phyloP scores from a whole-genome alignment of 2,329 filamentous ascomycete genomes.

The Trichoderma sp. region DNA sequence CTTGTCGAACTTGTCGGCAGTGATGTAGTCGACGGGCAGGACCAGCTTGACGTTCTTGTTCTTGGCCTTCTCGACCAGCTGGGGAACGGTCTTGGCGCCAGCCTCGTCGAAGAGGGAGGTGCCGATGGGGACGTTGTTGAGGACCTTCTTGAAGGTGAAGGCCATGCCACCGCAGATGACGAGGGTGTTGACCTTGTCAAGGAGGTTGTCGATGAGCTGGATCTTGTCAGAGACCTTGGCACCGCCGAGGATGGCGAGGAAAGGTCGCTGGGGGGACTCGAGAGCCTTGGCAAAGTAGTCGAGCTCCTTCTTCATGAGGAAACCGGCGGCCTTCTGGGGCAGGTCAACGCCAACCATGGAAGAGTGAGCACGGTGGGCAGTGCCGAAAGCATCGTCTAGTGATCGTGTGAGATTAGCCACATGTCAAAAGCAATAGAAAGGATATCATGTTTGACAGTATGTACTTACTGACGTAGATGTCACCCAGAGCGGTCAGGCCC shows the following conservation, averaged over 20 bases:
- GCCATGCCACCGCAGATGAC: constrained; percentile 98
- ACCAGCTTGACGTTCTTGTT: constrained; percentile 94
- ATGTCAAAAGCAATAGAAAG: not conserved
- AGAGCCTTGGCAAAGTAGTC: constrained; percentile 99
- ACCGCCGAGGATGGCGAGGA: constrained; percentile 96
- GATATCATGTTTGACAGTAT: not conserved
- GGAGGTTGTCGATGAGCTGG: constrained; percentile 97
- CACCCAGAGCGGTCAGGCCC: constrained; percentile 88
- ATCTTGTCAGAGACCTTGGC: constrained; percentile 99
- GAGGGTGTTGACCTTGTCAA: constrained; percentile 95
- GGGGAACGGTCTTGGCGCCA: constrained; percentile 83
- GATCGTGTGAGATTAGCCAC: constrained; percentile 20
- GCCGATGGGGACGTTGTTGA: constrained; percentile 85
- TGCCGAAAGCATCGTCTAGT: constrained; percentile 94
- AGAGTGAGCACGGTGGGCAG: constrained; percentile 95
- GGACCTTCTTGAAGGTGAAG: constrained; percentile 99
- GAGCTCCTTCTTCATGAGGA: constrained; percentile 99
- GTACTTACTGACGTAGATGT: constrained; percentile 88
- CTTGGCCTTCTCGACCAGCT: constrained; percentile 93
- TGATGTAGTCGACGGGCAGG: constrained; percentile 92
- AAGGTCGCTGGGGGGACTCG: constrained; percentile 87
- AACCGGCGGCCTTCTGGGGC: constrained; percentile 94
- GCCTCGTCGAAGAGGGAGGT: constrained; percentile 90
- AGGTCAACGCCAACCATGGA: constrained; percentile 98
- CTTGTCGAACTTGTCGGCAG: constrained; percentile 88